phyloP scores from a whole-genome alignment of 179 eudicot genomes.

The Gypsophila paniculata region DNA sequence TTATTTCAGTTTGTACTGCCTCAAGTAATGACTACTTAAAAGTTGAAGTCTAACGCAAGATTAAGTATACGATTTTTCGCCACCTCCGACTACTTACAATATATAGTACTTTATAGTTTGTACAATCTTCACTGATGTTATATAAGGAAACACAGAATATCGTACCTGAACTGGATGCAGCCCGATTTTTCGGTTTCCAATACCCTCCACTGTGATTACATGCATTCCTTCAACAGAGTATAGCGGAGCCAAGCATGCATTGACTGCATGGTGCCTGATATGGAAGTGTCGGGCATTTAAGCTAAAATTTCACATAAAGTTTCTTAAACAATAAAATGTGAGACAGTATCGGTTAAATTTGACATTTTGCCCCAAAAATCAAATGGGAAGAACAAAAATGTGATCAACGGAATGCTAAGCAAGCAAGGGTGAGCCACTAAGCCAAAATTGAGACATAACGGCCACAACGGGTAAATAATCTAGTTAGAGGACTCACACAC shows the following conservation, averaged over 20 bases:
- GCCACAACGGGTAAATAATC: not conserved
- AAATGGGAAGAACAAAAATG: too few relatives aligned
- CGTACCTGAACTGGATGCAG: conserved; percentile 97
- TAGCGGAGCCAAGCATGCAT: conserved; percentile 97
- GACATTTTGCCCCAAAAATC: not conserved
- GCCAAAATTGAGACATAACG: not conserved
- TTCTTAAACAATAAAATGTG: not conserved
- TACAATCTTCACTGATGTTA: conserved; percentile 3
- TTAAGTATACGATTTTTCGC: not conserved
- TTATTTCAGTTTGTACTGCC: not conserved
- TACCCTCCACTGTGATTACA: conserved; percentile 92
- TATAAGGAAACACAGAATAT: conserved; percentile 4
- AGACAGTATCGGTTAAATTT: not conserved
- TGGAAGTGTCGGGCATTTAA: conserved; percentile 13
- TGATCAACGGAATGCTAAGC: not conserved
- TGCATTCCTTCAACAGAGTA: conserved; percentile 99
- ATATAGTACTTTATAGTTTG: not conserved
- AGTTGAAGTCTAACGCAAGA: not conserved
- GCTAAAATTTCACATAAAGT: conserved; percentile 4
- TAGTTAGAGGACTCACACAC: conserved; percentile 59
- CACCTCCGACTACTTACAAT: not conserved
- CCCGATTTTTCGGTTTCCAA: conserved; percentile 72
- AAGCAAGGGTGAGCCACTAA: conserved; percentile 2
- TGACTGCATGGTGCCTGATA: conserved; percentile 79
- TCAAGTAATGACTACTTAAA: not conserved